Percentiles rank a stretch among this genome's conserved stretches.
phyloP scores from a whole-genome alignment of 1,139 yeast genomes.

The Sugiyamaella castrensis region DNA sequence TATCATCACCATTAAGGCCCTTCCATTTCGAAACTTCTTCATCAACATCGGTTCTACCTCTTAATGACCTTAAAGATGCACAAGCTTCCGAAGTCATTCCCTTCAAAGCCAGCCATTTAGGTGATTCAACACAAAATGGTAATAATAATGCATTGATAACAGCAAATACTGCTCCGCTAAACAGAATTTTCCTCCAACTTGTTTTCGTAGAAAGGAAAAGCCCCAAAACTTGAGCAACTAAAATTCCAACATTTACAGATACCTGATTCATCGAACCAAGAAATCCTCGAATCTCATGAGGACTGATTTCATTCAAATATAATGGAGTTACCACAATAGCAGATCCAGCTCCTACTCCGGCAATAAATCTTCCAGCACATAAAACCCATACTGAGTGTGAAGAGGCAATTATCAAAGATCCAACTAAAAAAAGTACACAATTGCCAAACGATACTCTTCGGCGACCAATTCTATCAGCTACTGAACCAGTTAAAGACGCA shows the following conservation, averaged over 20 bases:
- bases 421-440: slow-evolving; percentile 56
- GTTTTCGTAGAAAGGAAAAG: slow-evolving; percentile 59
- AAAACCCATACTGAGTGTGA: slow-evolving; percentile 48
- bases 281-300: slow-evolving; percentile 62
- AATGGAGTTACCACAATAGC: slow-evolving; percentile 83
- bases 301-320: slow-evolving; percentile 76
- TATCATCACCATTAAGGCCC: neutral
- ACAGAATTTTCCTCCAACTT: slow-evolving; percentile 70
- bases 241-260: slow-evolving; percentile 77
- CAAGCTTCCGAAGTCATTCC: slow-evolving; percentile 41
- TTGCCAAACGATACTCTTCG: slow-evolving; percentile 56
- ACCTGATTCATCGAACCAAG: slow-evolving; percentile 89
- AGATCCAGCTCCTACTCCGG: slow-evolving; percentile 86
- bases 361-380: slow-evolving; percentile 66
- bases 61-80: slow-evolving; percentile 35
- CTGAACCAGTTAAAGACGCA: slow-evolving; percentile 64
- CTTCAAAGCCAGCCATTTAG: slow-evolving; percentile 63
- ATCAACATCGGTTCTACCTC: slow-evolving; percentile 31
- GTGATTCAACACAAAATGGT: slow-evolving; percentile 66
- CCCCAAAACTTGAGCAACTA: slow-evolving; percentile 73
- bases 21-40: slow-evolving; percentile 29
- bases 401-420: slow-evolving; percentile 60
- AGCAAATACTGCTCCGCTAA: slow-evolving; percentile 58
- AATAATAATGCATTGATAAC: slow-evolving; percentile 46
- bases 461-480: slow-evolving; percentile 72